A percentile compares a stretch with the other conserved stretches of the same genome.
Conservation (phyloP, 1,284 basidiomycete genomes). For the Earliella scabrosa region DNA sequence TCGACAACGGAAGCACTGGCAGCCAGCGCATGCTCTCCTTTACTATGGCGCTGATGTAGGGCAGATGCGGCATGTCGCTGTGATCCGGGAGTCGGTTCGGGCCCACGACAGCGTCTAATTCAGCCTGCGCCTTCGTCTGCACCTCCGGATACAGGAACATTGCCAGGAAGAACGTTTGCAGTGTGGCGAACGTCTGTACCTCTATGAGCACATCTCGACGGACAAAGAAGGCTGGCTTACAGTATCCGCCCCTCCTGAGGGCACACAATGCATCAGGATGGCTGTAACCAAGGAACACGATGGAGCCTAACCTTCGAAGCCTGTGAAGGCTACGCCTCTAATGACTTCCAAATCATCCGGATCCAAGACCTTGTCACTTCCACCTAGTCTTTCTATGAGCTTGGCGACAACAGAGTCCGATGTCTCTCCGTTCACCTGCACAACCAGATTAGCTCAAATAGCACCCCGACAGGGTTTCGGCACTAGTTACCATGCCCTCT, state of each 20-base stretch:
- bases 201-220: too few relatives aligned
- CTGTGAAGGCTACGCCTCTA: not conserved
- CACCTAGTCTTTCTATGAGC: not conserved
- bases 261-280: not conserved
- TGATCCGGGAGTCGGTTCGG: conserved; percentile 22
- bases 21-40: conserved; percentile 29
- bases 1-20: conserved; percentile 18
- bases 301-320: not conserved
- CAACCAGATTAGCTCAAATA: too few relatives aligned
- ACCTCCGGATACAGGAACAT: conserved; percentile 39
- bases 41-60: conserved; percentile 26
- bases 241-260: conserved; percentile 1
- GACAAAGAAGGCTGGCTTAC: too few relatives aligned
- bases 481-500: not conserved
- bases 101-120: conserved; percentile 40
- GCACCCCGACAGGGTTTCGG: not conserved
- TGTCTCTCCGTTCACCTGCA: too few relatives aligned
- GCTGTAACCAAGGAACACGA: not conserved
- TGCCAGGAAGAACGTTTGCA: conserved; percentile 34
- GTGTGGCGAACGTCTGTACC: conserved; percentile 5
- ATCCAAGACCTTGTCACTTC: not conserved
- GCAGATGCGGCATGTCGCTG: conserved; percentile 26
- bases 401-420: too few relatives aligned
- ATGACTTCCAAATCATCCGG: not conserved
- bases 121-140: conserved; percentile 38